A percentile compares a stretch with the other conserved stretches of the same genome.
Evolutionary conservation across 768 basidiomycete genomes (phyloP).

Genomic region (Rhodotorula kratochvilovae): DNA sequence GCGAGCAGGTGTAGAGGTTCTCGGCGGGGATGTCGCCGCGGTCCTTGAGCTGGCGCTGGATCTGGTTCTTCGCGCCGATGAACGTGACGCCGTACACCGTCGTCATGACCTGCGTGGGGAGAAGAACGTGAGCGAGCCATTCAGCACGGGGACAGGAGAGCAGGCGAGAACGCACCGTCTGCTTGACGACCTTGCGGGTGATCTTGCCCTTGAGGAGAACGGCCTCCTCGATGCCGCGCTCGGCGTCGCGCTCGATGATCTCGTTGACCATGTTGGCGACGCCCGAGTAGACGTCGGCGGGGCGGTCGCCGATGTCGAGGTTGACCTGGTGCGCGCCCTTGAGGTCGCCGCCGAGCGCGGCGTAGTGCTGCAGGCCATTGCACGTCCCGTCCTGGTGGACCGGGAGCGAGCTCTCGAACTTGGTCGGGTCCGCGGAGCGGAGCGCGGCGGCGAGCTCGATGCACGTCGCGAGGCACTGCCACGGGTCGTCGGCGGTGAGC

Average conservation of each 20-base stretch:
- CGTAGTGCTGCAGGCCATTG: constrained; percentile 97
- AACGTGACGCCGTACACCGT: constrained; percentile 98
- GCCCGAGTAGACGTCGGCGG: constrained; percentile 90
- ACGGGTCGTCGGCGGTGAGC: constrained; percentile 86
- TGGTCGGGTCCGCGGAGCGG: constrained; percentile 60
- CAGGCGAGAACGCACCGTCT: constrained; percentile 61
- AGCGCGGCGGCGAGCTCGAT: constrained; percentile 80
- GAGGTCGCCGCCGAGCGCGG: constrained; percentile 88
- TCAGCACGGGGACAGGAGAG: neutral
- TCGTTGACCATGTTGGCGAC: constrained; percentile 81
- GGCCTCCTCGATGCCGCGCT: constrained; percentile 53
- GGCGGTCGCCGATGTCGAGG: constrained; percentile 68
- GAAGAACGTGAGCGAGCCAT: neutral
- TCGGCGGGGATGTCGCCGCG: constrained; percentile 67
- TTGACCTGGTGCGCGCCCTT: constrained; percentile 90
- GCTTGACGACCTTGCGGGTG: constrained; percentile 91
- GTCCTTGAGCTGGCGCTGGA: constrained; percentile 78
- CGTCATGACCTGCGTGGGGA: constrained; percentile 76
- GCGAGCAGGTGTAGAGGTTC: constrained; percentile 65
- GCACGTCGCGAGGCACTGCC: constrained; percentile 93
- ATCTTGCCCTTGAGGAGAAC: constrained; percentile 68
- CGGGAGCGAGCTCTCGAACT: constrained; percentile 67
- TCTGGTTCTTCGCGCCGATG: constrained; percentile 89
- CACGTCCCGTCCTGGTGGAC: constrained; percentile 98
- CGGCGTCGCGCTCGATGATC: constrained; percentile 52